phyloP scores from a whole-genome alignment of 371 early-diverging fungal species.

The Syncephalastrum sp. region DNA sequence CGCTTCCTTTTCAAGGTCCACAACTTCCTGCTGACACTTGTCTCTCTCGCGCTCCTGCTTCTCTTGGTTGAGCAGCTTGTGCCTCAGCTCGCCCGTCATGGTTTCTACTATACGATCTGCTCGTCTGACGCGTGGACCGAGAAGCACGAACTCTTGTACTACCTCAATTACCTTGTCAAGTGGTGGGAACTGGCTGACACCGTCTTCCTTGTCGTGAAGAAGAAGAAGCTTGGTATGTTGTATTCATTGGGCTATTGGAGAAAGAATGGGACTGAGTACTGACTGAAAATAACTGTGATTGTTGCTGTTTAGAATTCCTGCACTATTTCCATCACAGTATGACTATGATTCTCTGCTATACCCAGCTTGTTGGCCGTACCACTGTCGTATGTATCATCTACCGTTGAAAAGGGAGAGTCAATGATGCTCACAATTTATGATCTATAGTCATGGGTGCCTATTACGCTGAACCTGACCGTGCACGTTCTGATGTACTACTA shows the following conservation, averaged over 20 bases:
- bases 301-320: slow-evolving; percentile 62
- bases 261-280: neutral
- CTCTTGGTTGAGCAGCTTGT: slow-evolving; percentile 70
- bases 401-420: slow-evolving; percentile 2
- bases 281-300: neutral
- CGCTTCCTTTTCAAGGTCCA: slow-evolving; percentile 69
- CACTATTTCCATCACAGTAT: slow-evolving; percentile 91
- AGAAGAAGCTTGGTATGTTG: slow-evolving; percentile 32
- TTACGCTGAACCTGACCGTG: slow-evolving; percentile 83
- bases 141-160: slow-evolving; percentile 74
- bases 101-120: slow-evolving; percentile 71
- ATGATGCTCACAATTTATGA: slow-evolving; percentile 20
- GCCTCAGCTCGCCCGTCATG: slow-evolving; percentile 60
- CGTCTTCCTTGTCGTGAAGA: slow-evolving; percentile 33
- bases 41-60: slow-evolving; percentile 61
- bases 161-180: slow-evolving; percentile 83
- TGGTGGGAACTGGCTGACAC: slow-evolving; percentile 72
- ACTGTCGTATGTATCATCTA: slow-evolving; percentile 67
- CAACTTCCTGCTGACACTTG: slow-evolving; percentile 69
- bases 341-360: slow-evolving; percentile 87
- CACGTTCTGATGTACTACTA: slow-evolving; percentile 93
- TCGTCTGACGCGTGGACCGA: slow-evolving; percentile 65
- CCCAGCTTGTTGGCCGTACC: slow-evolving; percentile 78
- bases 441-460: slow-evolving; percentile 73
- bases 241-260: neutral